Percentiles rank a stretch among this genome's conserved stretches.
Evolutionary conservation across 2,329 filamentous ascomycete species (phyloP).

Genomic region (Akanthomyces lecanii): DNA sequence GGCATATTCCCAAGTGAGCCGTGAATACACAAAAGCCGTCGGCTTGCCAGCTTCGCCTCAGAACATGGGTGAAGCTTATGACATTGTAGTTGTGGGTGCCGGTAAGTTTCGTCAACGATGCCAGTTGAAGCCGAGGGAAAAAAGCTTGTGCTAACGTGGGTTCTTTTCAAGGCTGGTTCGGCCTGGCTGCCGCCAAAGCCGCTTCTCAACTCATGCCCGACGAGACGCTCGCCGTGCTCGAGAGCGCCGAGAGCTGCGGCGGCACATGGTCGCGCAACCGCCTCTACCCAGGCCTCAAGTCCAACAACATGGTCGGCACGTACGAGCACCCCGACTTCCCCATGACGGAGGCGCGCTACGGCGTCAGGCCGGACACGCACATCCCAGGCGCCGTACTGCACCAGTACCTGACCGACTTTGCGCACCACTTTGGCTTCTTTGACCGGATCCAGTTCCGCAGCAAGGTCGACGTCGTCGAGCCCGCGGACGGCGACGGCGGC

Average conservation of each 20-base stretch:
- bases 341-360: constrained; percentile 46
- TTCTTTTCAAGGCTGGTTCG: constrained; percentile 40
- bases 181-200: constrained; percentile 49
- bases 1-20: background rate
- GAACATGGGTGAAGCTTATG: background rate
- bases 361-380: constrained; percentile 30
- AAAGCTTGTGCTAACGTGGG: background rate
- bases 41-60: background rate
- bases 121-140: too few species aligned
- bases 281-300: constrained; percentile 56
- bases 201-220: constrained; percentile 46
- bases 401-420: constrained; percentile 35
- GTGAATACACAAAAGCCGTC: background rate
- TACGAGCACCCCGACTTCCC: constrained; percentile 63
- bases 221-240: constrained; percentile 45
- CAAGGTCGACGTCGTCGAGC: constrained; percentile 41
- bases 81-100: background rate
- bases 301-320: constrained; percentile 60
- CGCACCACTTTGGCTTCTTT: constrained; percentile 44
- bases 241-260: constrained; percentile 47
- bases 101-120: background rate
- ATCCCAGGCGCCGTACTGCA: constrained; percentile 36
- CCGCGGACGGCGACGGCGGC: constrained; percentile 8
- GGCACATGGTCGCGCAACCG: constrained; percentile 58
- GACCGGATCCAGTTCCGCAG: constrained; percentile 47